phyloP scores from a whole-genome alignment of 768 basidiomycete species.

The Phylloporus sp. region DNA sequence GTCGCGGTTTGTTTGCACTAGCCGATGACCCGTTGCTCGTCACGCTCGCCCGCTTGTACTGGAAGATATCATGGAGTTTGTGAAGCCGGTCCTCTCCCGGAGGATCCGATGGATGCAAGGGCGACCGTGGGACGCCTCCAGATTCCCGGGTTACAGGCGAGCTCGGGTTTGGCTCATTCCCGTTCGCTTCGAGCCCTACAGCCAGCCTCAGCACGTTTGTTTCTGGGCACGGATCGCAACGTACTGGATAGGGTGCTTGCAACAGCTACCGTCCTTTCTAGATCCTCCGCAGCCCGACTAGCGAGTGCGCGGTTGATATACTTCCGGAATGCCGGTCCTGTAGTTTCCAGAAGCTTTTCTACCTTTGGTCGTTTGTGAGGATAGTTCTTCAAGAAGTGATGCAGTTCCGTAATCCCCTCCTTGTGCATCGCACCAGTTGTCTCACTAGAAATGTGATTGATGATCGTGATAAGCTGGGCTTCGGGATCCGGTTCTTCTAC shows the following conservation, averaged over 20 bases:
- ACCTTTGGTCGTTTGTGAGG: conserved; percentile 80
- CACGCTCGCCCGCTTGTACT: conserved; percentile 69
- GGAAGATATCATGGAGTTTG: conserved; percentile 76
- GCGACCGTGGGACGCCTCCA: conserved; percentile 34
- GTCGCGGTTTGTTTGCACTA: conserved; percentile 13
- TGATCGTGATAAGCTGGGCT: conserved; percentile 74
- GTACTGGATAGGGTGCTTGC: conserved; percentile 78
- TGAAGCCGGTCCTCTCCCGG: conserved; percentile 64
- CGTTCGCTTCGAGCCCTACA: conserved; percentile 63
- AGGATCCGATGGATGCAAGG: conserved; percentile 31
- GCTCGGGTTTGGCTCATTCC: conserved; percentile 32
- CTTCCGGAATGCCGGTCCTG: conserved; percentile 86
- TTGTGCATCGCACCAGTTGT: conserved; percentile 87
- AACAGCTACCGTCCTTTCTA: conserved; percentile 76
- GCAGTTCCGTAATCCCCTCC: conserved; percentile 91
- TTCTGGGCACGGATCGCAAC: conserved; percentile 25
- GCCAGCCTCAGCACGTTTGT: conserved; percentile 6
- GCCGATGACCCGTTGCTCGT: conserved; percentile 41
- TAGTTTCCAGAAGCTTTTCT: conserved; percentile 84
- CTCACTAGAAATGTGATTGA: conserved; percentile 84
- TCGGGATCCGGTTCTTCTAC: conserved; percentile 85
- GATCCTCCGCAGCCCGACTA: conserved; percentile 82
- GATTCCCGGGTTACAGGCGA: conserved; percentile 31
- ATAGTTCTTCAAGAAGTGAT: conserved; percentile 88
- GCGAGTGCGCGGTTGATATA: conserved; percentile 88